These are phyloP conservation scores for Corymbia citriodora DNA, from an alignment of 441 rosid species.

Conservation along the genomic window DNA sequence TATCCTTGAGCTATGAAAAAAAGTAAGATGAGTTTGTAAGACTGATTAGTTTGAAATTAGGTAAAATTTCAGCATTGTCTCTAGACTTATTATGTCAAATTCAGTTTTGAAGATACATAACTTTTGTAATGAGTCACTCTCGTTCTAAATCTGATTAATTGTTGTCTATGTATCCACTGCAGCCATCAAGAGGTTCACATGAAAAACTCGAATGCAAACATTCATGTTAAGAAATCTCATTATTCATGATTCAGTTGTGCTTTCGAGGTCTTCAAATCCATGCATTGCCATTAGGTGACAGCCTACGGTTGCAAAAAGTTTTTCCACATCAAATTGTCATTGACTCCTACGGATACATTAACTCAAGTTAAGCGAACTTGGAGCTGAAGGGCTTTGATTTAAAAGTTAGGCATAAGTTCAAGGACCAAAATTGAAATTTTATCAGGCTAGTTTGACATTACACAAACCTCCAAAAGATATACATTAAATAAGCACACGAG, in stretches of 20 bases:
- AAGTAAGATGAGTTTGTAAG: background rate
- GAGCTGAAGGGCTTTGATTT: background rate
- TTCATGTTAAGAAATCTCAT: background rate
- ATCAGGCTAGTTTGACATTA: background rate
- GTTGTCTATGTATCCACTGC: background rate
- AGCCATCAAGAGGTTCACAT: background rate
- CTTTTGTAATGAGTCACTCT: background rate
- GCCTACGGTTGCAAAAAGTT: background rate
- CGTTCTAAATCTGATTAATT: background rate
- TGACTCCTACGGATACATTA: background rate
- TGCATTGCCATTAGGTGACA: background rate
- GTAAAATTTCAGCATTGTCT: background rate
- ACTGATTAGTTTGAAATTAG: background rate
- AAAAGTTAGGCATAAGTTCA: background rate
- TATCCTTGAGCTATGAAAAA: background rate
- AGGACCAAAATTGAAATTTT: background rate
- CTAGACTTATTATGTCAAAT: background rate
- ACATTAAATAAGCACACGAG: background rate
- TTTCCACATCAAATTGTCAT: background rate
- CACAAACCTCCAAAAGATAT: background rate
- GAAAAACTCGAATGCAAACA: background rate
- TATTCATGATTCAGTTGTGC: background rate
- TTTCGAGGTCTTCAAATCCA: background rate
- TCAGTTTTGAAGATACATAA: background rate
- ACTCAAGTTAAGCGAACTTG: background rate